phyloP scores from a whole-genome alignment of 768 basidiomycete genomes.

The Rickenella mellea region DNA sequence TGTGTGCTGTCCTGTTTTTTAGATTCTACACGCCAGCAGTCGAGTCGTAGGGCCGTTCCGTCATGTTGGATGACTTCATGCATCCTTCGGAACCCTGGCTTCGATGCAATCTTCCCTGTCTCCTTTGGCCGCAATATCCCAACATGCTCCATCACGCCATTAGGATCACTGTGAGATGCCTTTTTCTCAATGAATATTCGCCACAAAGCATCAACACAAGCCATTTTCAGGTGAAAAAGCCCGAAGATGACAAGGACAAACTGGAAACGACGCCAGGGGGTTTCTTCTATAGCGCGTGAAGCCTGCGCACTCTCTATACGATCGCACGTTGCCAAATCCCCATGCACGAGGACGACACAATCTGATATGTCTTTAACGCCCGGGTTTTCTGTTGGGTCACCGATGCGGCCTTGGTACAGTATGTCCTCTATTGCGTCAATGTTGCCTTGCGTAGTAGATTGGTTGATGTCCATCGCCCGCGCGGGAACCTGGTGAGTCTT shows the following conservation, averaged over 20 bases:
- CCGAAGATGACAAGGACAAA: conserved; percentile 15
- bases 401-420: conserved; percentile 8
- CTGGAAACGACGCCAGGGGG: conserved; percentile 10
- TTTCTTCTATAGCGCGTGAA: conserved; percentile 9
- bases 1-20: conserved; percentile 1
- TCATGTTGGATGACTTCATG: conserved; percentile 25
- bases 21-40: conserved; percentile 21
- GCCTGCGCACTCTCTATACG: conserved; percentile 6
- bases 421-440: conserved; percentile 15
- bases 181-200: conserved; percentile 14
- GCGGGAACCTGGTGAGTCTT: conserved; percentile 12
- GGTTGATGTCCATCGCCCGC: conserved; percentile 12
- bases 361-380: conserved; percentile 5
- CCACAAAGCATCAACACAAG: conserved; percentile 17
- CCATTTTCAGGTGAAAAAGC: conserved; percentile 25
- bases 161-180: conserved; percentile 10
- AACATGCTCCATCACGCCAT: conserved; percentile 14
- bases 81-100: conserved; percentile 27
- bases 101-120: conserved; percentile 19
- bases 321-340: conserved; percentile 15
- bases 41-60: conserved; percentile 16
- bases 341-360: conserved; percentile 11
- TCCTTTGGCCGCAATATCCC: conserved; percentile 18
- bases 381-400: not conserved
- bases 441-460: conserved; percentile 13